phyloP scores from a whole-genome alignment of 1,139 yeast species.

The Meyerozyma smithsonii region DNA sequence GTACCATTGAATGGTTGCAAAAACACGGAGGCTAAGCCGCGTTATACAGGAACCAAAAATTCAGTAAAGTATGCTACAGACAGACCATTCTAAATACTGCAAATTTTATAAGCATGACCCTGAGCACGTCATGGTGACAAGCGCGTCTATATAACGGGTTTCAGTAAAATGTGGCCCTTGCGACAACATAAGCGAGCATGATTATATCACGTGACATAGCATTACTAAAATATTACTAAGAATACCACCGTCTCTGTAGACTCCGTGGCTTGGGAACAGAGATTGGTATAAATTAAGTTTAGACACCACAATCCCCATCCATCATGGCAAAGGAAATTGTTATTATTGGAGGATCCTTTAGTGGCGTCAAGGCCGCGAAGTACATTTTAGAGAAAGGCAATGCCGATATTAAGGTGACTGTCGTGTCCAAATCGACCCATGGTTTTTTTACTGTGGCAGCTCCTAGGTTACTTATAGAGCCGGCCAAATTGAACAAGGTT shows the following conservation, averaged over 20 bases:
- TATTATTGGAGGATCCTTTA: conserved; percentile 35
- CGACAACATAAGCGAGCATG: too few species aligned
- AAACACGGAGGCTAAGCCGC: too few species aligned
- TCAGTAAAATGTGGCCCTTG: too few species aligned
- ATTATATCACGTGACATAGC: not conserved
- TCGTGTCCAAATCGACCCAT: conserved; percentile 16
- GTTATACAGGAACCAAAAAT: too few species aligned
- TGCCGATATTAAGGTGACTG: conserved; percentile 4
- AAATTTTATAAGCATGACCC: not conserved
- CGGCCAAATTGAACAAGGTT: conserved; percentile 15
- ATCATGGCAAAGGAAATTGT: conserved; percentile 11
- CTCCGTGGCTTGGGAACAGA: not conserved
- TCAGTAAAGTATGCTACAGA: too few species aligned
- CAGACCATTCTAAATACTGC: not conserved
- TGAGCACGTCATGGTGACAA: too few species aligned
- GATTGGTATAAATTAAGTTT: not conserved
- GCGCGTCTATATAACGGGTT: too few species aligned
- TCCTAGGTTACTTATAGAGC: conserved; percentile 30
- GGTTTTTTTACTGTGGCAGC: conserved; percentile 20
- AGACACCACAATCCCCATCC: not conserved
- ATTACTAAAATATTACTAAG: not conserved
- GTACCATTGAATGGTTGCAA: too few species aligned
- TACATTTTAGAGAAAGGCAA: conserved; percentile 7
- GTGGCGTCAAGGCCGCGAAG: conserved; percentile 24
- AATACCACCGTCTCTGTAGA: not conserved